Evolutionary conservation across 1,139 yeast genomes (phyloP).

Genomic region (Magnusiomyces ingens): DNA sequence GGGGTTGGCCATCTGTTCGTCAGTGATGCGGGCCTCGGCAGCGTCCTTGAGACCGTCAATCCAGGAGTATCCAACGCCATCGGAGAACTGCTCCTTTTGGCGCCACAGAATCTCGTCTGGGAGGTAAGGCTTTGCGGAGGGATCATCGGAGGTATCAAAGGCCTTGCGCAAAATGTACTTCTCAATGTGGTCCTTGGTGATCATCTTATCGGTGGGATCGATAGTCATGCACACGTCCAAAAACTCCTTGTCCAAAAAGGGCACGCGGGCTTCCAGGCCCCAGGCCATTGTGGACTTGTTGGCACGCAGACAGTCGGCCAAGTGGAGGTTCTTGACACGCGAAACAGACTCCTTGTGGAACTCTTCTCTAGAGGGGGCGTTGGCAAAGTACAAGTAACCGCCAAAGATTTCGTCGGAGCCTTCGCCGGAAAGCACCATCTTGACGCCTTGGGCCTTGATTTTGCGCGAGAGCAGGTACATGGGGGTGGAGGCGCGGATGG

Average conservation of each 20-base stretch:
- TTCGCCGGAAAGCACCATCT: conserved; percentile 98
- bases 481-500: conserved; percentile 98
- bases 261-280: conserved; percentile 99
- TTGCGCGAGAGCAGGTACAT: conserved; percentile 94
- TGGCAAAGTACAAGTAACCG: conserved; percentile 94
- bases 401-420: conserved; percentile 99
- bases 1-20: conserved; percentile 82
- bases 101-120: conserved; percentile 98
- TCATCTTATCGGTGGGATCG: conserved; percentile 86
- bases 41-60: conserved; percentile 95
- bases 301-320: conserved; percentile 96
- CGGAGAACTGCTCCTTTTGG: conserved; percentile 99
- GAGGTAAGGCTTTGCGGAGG: conserved; percentile 69
- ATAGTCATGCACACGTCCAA: conserved; percentile 91
- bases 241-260: conserved; percentile 92
- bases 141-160: conserved; percentile 79
- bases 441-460: conserved; percentile 98
- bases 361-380: conserved; percentile 86
- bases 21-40: conserved; percentile 78
- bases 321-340: conserved; percentile 94
- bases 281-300: conserved; percentile 99
- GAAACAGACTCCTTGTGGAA: conserved; percentile 94
- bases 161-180: conserved; percentile 96
- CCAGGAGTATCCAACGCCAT: conserved; percentile 99
- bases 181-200: conserved; percentile 73